Evolutionary conservation across 768 basidiomycete genomes (phyloP).

Genomic region (Harrya chromipes): DNA sequence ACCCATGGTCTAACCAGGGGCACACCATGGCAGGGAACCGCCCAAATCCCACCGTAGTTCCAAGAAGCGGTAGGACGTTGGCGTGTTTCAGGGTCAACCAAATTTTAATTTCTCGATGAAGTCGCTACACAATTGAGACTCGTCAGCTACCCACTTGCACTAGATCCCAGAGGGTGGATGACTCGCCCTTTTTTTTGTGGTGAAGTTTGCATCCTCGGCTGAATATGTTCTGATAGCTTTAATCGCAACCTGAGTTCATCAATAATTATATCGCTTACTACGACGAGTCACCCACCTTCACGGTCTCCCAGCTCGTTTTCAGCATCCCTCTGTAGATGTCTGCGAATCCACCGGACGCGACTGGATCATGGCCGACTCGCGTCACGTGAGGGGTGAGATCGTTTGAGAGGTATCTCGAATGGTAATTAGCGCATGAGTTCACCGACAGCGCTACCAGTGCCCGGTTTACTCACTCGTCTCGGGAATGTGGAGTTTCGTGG

Average conservation of each 20-base stretch:
- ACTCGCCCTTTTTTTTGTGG: slow-evolving; percentile 10
- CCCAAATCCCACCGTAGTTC: slow-evolving; percentile 24
- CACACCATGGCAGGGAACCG: slow-evolving; percentile 29
- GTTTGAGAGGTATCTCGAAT: background rate
- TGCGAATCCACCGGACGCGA: slow-evolving; percentile 15
- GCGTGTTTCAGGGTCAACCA: slow-evolving; percentile 25
- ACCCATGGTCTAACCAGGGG: slow-evolving; percentile 27
- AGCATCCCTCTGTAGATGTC: slow-evolving; percentile 17
- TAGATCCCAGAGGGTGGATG: background rate
- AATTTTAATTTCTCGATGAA: slow-evolving; percentile 28
- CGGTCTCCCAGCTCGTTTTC: slow-evolving; percentile 2
- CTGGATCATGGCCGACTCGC: slow-evolving; percentile 11
- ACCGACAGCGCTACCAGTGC: background rate
- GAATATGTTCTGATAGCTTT: slow-evolving; percentile 18
- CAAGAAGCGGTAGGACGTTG: slow-evolving; percentile 21
- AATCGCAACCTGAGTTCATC: slow-evolving; percentile 11
- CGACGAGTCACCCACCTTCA: background rate
- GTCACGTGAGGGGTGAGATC: slow-evolving; percentile 8
- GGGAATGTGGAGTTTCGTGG: background rate
- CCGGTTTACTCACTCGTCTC: slow-evolving; percentile 12
- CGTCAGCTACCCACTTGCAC: background rate
- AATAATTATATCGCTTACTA: background rate
- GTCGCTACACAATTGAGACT: slow-evolving; percentile 13
- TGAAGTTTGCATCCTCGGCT: slow-evolving; percentile 6
- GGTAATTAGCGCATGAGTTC: background rate